Evolutionary conservation across 2,329 filamentous ascomycete species (phyloP).

Genomic region (Hortaea werneckii): DNA sequence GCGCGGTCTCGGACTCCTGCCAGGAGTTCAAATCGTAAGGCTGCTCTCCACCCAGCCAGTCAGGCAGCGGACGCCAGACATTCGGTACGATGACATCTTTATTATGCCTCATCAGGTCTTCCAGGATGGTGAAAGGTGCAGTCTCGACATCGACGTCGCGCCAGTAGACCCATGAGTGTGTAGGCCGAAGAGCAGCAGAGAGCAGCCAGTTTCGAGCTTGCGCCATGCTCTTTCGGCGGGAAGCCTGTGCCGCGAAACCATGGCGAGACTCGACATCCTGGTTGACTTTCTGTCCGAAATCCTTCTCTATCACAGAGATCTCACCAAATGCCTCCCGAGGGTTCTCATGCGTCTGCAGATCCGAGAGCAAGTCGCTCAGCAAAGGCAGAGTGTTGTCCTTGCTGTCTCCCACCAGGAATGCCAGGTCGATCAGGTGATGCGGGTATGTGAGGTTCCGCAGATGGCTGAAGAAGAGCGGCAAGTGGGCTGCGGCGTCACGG

Average conservation of each 20-base stretch:
- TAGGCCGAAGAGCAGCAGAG: constrained; percentile 82
- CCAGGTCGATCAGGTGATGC: constrained; percentile 89
- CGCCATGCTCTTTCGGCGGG: constrained; percentile 90
- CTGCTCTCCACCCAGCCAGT: constrained; percentile 97
- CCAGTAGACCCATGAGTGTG: constrained; percentile 99
- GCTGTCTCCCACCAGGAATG: constrained; percentile 93
- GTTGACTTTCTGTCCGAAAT: constrained; percentile 95
- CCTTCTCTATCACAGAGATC: constrained; percentile 96
- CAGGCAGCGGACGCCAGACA: constrained; percentile 95
- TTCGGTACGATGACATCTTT: constrained; percentile 98
- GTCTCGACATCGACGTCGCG: constrained; percentile 97
- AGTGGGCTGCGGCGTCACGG: constrained; percentile 80
- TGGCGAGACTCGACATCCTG: constrained; percentile 97
- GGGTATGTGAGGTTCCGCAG: constrained; percentile 94
- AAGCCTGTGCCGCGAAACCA: constrained; percentile 91
- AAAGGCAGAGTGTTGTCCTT: constrained; percentile 79
- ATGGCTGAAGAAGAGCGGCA: constrained; percentile 98
- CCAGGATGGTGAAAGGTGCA: constrained; percentile 88
- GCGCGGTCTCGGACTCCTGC: constrained; percentile 96
- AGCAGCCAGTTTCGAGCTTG: constrained; percentile 95
- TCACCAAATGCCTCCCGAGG: constrained; percentile 80
- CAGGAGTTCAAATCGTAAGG: constrained; percentile 98
- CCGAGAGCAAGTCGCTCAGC: constrained; percentile 63
- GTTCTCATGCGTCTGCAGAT: constrained; percentile 70
- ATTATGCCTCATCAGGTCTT: constrained; percentile 97